Conservation (phyloP, 257 asterid species). For the Fraxinus pennsylvanica region DNA sequence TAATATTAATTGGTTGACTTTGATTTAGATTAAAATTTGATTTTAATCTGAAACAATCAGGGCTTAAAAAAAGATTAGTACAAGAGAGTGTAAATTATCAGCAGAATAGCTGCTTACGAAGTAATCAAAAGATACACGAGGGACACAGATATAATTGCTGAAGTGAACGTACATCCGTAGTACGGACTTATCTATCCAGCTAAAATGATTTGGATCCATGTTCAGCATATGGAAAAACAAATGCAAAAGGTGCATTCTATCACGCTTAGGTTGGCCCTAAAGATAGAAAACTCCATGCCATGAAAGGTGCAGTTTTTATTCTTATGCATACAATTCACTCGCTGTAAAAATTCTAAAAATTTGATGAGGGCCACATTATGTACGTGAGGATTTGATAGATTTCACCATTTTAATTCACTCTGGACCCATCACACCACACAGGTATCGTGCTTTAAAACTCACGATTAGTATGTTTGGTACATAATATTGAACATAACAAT, state of each 20-base stretch:
- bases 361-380: no score
- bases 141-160: not conserved
- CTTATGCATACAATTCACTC: slow-evolving; percentile 24
- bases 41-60: no score
- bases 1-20: no score
- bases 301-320: slow-evolving; percentile 4
- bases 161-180: not conserved
- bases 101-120: not conserved
- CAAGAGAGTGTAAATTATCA: not conserved
- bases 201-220: slow-evolving; percentile 24
- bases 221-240: slow-evolving; percentile 9
- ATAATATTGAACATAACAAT: no score
- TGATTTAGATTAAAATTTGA: no score
- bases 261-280: slow-evolving; percentile 26
- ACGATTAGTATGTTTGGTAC: not conserved
- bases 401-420: no score
- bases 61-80: not conserved
- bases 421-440: no score
- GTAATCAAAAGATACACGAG: not conserved
- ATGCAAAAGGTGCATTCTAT: slow-evolving; percentile 1
- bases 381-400: no score
- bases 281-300: not conserved
- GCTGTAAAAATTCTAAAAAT: not conserved
- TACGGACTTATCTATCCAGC: slow-evolving; percentile 22
- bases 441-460: no score